Evolutionary conservation across 108 stramenopile species (phyloP), one percentile per base, ranked within the genome.

Genomic region (Phaeodactylum tricornutum): DNA sequence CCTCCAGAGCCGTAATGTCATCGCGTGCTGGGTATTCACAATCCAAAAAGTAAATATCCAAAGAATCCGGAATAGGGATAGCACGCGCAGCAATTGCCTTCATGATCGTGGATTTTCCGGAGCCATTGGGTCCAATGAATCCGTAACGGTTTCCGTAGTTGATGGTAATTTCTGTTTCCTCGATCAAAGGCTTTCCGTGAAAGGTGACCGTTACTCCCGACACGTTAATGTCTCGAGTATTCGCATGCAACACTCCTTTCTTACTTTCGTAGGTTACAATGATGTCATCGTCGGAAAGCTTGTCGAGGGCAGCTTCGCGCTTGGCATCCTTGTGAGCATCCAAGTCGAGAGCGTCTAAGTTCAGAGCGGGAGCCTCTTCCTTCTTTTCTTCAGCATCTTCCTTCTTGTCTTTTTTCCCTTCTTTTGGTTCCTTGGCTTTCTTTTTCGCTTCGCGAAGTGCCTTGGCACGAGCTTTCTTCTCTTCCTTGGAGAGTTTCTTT

Each of bases 71-170:
- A 51, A 98, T 96, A 16, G 98, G 98, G 53, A 99, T 78, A 33
- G 81, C 67, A n/a, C 95, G 67, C 11, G 94, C 92, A 17, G 94
- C 94, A 55, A 99, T 84, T 19, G 95, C 93, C 57, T 91, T 87
- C 85, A 99, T 94, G 26, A 99, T 69, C 4, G 97, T 97, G 11
- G 75, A 77, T 94, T 91, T 23, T 81, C 89, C 47, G 53, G 67
- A 34, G 1, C 78, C 80, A 62, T 85, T 88, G 45, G 54, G 26
- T 23, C 44, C 85, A 61, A 92, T 81, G 53, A 88, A 84, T 30
- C 97, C 88, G 62, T 96, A 94, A 32, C 95, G 62, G 65, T 94
- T 96, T 14, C 95, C 94, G 57, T 95, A 93, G 70, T 93, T 93
- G 44, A 93, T 87, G 37, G 82, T 64, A 43, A 93, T 59, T 25